phyloP scores from a whole-genome alignment of 352 stramenopile species.

The Phytophthora niederhauseri region DNA sequence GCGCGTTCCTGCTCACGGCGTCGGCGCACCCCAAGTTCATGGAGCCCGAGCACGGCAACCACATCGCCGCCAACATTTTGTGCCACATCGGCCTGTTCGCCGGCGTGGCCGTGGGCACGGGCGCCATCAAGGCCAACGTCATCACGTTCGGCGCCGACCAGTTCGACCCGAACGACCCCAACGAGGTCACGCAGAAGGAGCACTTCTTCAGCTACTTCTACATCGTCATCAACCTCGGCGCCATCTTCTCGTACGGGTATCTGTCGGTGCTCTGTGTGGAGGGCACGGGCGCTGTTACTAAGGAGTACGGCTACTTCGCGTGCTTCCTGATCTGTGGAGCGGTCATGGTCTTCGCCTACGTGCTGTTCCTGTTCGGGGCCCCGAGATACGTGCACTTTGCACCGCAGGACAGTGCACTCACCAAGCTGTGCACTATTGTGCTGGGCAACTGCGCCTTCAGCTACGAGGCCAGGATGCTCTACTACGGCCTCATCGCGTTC shows the following conservation, averaged over 20 bases:
- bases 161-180: slow-evolving; percentile 86
- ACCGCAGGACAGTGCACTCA: slow-evolving; percentile 75
- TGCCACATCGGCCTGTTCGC: slow-evolving; percentile 80
- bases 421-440: slow-evolving; percentile 76
- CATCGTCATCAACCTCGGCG: slow-evolving; percentile 92
- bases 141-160: slow-evolving; percentile 89
- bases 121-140: slow-evolving; percentile 89
- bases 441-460: slow-evolving; percentile 80
- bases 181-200: slow-evolving; percentile 79
- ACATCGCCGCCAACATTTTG: slow-evolving; percentile 63
- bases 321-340: slow-evolving; percentile 85
- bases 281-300: slow-evolving; percentile 70
- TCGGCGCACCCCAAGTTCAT: slow-evolving; percentile 73
- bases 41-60: slow-evolving; percentile 40
- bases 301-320: slow-evolving; percentile 90
- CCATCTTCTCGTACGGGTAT: slow-evolving; percentile 92
- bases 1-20: slow-evolving; percentile 68
- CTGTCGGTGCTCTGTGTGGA: slow-evolving; percentile 90
- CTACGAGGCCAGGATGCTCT: slow-evolving; percentile 79
- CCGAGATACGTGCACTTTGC: slow-evolving; percentile 78
- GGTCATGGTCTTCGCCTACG: slow-evolving; percentile 85
- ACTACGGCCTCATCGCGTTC: slow-evolving; percentile 77
- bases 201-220: slow-evolving; percentile 95
- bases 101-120: slow-evolving; percentile 78
- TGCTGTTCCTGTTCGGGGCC: slow-evolving; percentile 63